A percentile compares a stretch with the other conserved stretches of the same genome.
Evolutionary conservation across 352 stramenopile genomes (phyloP).

Genomic region (Sclerospora graminicola): DNA sequence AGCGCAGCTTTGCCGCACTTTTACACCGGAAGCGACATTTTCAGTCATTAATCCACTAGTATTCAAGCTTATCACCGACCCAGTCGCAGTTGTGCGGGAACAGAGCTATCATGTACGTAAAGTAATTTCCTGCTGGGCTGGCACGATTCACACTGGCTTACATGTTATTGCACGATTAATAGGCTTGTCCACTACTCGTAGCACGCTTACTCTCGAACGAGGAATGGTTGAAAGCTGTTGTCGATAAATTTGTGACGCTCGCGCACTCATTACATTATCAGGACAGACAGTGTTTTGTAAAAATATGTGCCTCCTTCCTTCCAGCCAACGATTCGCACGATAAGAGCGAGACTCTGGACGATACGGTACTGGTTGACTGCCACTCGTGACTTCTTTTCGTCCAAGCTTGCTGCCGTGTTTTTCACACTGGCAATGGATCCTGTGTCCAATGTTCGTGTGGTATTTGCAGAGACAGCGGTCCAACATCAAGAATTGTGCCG

Average conservation of each 20-base stretch:
- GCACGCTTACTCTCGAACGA: constrained; percentile 30
- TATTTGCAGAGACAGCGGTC: constrained; percentile 42
- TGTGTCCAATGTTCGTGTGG: constrained; percentile 64
- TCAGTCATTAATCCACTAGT: constrained; percentile 65
- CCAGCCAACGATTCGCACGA: constrained; percentile 2
- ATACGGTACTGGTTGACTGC: constrained; percentile 3
- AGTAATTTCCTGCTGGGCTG: constrained; percentile 1
- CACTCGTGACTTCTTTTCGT: constrained; percentile 34
- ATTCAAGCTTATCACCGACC: constrained; percentile 65
- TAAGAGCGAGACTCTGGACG: constrained; percentile 1
- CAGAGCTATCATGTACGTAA: constrained; percentile 46
- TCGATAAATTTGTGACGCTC: constrained; percentile 39
- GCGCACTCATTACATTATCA: constrained; percentile 46
- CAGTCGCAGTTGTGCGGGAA: constrained; percentile 62
- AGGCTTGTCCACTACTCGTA: constrained; percentile 61
- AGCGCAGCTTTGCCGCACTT: constrained; percentile 57
- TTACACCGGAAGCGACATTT: constrained; percentile 61
- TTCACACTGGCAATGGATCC: constrained; percentile 48
- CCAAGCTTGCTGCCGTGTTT: constrained; percentile 34
- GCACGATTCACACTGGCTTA: not conserved
- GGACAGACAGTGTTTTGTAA: constrained; percentile 59
- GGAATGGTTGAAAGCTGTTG: constrained; percentile 37
- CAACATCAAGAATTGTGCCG: constrained; percentile 33
- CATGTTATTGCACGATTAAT: not conserved
- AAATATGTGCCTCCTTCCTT: constrained; percentile 53